phyloP scores from a whole-genome alignment of 495 filamentous ascomycete genomes.

The Penicillium canescens region DNA sequence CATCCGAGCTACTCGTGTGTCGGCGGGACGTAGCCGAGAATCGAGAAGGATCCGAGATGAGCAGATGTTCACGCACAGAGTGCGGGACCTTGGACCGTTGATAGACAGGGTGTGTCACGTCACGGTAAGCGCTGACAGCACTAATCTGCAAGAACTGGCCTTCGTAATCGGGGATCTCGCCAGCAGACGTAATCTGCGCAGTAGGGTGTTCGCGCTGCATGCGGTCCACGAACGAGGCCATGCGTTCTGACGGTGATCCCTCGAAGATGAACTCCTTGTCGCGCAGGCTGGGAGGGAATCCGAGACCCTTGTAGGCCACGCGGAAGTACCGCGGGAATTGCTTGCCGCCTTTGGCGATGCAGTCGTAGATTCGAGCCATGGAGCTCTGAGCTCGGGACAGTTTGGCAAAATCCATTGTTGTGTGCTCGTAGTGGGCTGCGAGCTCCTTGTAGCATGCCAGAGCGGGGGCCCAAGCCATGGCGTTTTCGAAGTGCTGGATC shows the following conservation, averaged over 20 bases:
- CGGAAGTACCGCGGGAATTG: constrained; percentile 86
- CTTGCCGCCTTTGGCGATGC: constrained; percentile 75
- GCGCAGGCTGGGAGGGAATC: constrained; percentile 76
- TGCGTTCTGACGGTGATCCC: constrained; percentile 71
- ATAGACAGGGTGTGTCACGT: constrained; percentile 82
- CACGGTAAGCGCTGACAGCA: constrained; percentile 75
- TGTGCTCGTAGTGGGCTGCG: constrained; percentile 81
- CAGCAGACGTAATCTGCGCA: constrained; percentile 75
- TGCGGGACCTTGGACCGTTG: constrained; percentile 82
- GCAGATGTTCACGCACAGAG: constrained; percentile 78
- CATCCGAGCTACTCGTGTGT: constrained; percentile 61
- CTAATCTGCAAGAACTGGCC: constrained; percentile 91
- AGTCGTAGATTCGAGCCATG: constrained; percentile 92
- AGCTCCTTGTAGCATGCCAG: constrained; percentile 91
- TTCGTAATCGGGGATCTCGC: constrained; percentile 77
- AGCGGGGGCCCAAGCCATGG: constrained; percentile 87
- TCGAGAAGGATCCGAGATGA: constrained; percentile 67
- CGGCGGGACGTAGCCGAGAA: constrained; percentile 75
- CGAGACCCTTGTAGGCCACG: constrained; percentile 86
- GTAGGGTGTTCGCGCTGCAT: constrained; percentile 89
- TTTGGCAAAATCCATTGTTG: constrained; percentile 88
- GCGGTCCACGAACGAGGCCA: constrained; percentile 82
- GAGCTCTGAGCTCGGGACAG: constrained; percentile 84
- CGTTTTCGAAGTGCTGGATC: constrained; percentile 92
- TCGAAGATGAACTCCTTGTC: constrained; percentile 96